Conservation (phyloP, 2,329 filamentous ascomycete species). For the Cordyceps cateniannulata region DNA sequence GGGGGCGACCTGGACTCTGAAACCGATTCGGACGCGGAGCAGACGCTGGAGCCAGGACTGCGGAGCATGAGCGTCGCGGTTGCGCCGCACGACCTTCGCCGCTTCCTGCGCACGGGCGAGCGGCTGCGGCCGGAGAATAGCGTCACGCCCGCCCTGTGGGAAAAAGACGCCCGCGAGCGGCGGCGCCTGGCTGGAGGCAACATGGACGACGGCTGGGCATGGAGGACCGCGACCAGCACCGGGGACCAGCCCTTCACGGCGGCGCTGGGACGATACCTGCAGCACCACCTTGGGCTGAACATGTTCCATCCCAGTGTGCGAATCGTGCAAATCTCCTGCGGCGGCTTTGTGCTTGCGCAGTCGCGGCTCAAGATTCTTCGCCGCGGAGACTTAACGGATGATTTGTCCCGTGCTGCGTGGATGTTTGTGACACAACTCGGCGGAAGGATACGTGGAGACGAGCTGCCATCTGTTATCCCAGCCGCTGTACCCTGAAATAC, state of each 20-base stretch:
- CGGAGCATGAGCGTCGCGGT: constrained; percentile 46
- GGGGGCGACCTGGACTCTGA: constrained; percentile 12
- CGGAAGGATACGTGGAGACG: constrained; percentile 25
- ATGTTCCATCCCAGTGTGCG: constrained; percentile 49
- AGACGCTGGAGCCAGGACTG: constrained; percentile 23
- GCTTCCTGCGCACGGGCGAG: constrained; percentile 38
- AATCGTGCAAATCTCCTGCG: constrained; percentile 47
- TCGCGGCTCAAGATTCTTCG: constrained; percentile 42
- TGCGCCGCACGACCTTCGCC: constrained; percentile 38
- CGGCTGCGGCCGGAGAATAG: constrained; percentile 13
- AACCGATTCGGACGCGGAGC: constrained; percentile 15
- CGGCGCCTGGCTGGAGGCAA: constrained; percentile 40
- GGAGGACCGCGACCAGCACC: constrained; percentile 28
- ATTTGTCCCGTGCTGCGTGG: constrained; percentile 30
- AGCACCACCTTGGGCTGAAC: constrained; percentile 47
- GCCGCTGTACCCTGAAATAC: background rate
- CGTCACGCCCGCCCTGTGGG: constrained; percentile 20
- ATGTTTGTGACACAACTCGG: constrained; percentile 31
- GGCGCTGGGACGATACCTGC: constrained; percentile 43
- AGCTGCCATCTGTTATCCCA: constrained; percentile 20
- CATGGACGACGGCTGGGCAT: constrained; percentile 47
- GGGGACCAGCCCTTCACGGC: constrained; percentile 38
- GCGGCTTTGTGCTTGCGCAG: constrained; percentile 49
- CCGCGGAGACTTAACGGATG: constrained; percentile 24
- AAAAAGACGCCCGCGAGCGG: constrained; percentile 30